Evolutionary conservation across 306 rosid genomes (phyloP).

Genomic region (Castanopsis chinensis): DNA sequence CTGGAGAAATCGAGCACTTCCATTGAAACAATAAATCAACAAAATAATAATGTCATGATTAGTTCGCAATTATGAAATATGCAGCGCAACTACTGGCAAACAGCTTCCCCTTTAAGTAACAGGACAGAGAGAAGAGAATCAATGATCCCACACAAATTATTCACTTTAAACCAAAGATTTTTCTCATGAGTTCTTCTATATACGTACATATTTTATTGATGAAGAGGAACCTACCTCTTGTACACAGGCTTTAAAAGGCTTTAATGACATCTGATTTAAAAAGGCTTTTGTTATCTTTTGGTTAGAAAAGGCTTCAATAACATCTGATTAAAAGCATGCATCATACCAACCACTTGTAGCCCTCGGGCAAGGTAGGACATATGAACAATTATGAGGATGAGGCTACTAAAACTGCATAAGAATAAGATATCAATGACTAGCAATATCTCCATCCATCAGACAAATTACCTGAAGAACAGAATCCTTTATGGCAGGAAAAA

Average conservation of each 20-base stretch:
- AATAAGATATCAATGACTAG: not conserved
- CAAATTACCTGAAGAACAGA: constrained; percentile 69
- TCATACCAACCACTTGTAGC: too few species aligned
- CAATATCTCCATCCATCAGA: not conserved
- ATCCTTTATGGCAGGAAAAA: constrained; percentile 56
- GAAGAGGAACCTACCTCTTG: too few species aligned
- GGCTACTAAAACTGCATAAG: not conserved
- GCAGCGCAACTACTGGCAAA: not conserved
- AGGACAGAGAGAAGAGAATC: not conserved
- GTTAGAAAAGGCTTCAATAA: not conserved
- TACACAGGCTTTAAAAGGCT: not conserved
- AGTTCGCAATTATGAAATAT: not conserved
- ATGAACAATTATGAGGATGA: not conserved
- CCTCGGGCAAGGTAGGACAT: not conserved
- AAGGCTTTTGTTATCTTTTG: not conserved
- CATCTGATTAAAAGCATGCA: not conserved
- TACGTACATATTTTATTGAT: too few species aligned
- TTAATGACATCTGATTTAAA: not conserved
- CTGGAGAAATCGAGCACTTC: not conserved
- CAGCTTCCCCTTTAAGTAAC: not conserved
- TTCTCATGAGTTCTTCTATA: too few species aligned
- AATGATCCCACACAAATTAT: not conserved
- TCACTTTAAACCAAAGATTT: too few species aligned
- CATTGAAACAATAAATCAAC: not conserved
- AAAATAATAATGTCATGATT: not conserved